Evolutionary conservation across 805 yeast species (phyloP), one percentile per base, ranked within the genome.

Genomic region (Saccharomycopsis fermentans): DNA sequence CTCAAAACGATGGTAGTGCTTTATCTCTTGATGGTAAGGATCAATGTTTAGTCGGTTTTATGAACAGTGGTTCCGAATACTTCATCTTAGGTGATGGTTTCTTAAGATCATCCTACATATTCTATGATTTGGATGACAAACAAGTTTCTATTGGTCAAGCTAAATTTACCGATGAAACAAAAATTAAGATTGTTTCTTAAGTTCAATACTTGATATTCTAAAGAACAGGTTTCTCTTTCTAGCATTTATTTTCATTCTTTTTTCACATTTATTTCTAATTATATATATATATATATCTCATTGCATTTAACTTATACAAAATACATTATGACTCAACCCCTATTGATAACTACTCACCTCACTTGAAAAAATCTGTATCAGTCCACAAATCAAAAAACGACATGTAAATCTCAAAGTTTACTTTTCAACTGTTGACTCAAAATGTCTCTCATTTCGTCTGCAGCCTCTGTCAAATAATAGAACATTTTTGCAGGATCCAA

Each of bases 381-480:
- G 8, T 8, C 32, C 12, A 40, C 11, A 40, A 3, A 6, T 5
- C 11, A 37, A 17, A 26, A 51, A 12, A 24, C 8, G 32, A 8
- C 32, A 27, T 8, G 8, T 27, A 24, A 1, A 6, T 11, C 36
- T 29, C 29, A 58, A 16, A 58, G 40, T 55, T 58, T 58, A 16
- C 47, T 17, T 29, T 51, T 58, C 34, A 58, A 32, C 26, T 58
- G 58, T 19, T 52, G 54, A 26, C 56, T 43, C 61, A 91, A 81
- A 27, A 86, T 76, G 55, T 81, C 86, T 64, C 78, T 86, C 72
- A 92, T 74, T 72, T 92, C 96, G 65, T 84, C 84, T 34, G 96
- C 96, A 50, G 94, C 82, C 64, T 84, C 81, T 54, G 82, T 79
- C 65, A 92, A 76, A 70, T 83, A 89, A 70, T 81, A 82, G 63